Percentiles rank a stretch among this genome's conserved stretches.
These are phyloP conservation scores for Salvia sclarea DNA, from an alignment of 305 asterid species.

Conservation along the genomic window DNA sequence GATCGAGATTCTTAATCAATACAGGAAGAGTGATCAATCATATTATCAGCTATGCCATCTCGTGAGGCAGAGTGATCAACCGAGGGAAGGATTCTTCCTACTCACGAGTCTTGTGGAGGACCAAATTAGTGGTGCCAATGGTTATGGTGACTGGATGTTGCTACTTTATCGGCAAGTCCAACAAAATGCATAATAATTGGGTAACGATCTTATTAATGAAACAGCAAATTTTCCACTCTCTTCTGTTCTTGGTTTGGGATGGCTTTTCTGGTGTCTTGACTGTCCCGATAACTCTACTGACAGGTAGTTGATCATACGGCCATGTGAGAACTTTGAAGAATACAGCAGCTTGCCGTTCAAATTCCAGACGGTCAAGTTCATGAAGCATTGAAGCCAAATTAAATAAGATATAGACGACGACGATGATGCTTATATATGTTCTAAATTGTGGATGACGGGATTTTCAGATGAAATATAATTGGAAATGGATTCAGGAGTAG, in stretches of 20 bases:
- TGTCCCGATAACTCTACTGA: slow-evolving; percentile 16
- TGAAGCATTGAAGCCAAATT: slow-evolving; percentile 13
- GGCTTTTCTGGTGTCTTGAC: slow-evolving; percentile 13
- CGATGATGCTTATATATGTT: slow-evolving; percentile 4
- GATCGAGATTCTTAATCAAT: slow-evolving; percentile 51
- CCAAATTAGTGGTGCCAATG: slow-evolving; percentile 69
- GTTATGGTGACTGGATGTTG: slow-evolving; percentile 93
- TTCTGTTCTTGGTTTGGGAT: slow-evolving; percentile 9
- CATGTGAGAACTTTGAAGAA: slow-evolving; percentile 23
- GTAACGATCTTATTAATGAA: slow-evolving; percentile 39
- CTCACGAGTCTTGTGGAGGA: slow-evolving; percentile 87
- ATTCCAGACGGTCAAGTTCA: slow-evolving; percentile 11
- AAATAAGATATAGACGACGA: slow-evolving; percentile 10
- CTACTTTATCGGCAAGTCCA: slow-evolving; percentile 83
- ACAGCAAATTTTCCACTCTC: neutral
- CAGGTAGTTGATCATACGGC: slow-evolving; percentile 30
- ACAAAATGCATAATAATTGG: slow-evolving; percentile 66
- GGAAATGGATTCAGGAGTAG: slow-evolving; percentile 21
- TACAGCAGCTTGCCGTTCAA: slow-evolving; percentile 23
- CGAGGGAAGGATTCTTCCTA: slow-evolving; percentile 84
- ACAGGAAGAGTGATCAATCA: slow-evolving; percentile 68
- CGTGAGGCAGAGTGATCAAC: slow-evolving; percentile 99
- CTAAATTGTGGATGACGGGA: neutral
- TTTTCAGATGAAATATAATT: neutral
- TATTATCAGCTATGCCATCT: slow-evolving; percentile 77